Evolutionary conservation across 495 filamentous ascomycete species (phyloP).

Genomic region (Opeltia flavorubescens): DNA sequence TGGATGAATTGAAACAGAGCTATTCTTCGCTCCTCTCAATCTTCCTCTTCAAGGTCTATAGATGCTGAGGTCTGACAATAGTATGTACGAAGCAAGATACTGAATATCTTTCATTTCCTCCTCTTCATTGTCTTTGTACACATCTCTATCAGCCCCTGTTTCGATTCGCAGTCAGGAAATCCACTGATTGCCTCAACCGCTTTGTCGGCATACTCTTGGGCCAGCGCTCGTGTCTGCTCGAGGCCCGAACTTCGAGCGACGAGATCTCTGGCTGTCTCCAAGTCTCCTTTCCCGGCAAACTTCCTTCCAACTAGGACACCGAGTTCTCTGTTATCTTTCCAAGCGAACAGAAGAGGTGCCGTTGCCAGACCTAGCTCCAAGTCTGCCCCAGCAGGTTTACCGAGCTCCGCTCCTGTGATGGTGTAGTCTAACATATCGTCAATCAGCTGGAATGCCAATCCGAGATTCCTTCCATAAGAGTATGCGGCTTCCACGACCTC

Average conservation of each 20-base stretch:
- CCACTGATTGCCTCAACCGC: slow-evolving; percentile 66
- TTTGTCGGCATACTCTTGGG: slow-evolving; percentile 78
- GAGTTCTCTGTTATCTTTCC: slow-evolving; percentile 77
- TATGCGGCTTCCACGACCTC: slow-evolving; percentile 86
- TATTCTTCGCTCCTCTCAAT: background rate
- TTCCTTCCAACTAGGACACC: slow-evolving; percentile 84
- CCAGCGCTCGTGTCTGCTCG: slow-evolving; percentile 75
- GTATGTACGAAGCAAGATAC: background rate
- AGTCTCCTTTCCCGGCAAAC: slow-evolving; percentile 72
- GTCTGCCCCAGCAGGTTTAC: slow-evolving; percentile 91
- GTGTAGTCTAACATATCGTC: slow-evolving; percentile 98
- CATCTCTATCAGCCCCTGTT: slow-evolving; percentile 82
- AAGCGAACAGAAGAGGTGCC: slow-evolving; percentile 90
- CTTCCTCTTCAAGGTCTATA: background rate
- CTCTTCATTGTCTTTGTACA: slow-evolving; percentile 81
- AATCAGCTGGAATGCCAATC: slow-evolving; percentile 93
- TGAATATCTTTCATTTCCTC: slow-evolving; percentile 45
- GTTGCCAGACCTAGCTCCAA: slow-evolving; percentile 88
- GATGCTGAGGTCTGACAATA: background rate
- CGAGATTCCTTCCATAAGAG: slow-evolving; percentile 78
- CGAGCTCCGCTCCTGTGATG: slow-evolving; percentile 64
- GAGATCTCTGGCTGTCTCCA: slow-evolving; percentile 66
- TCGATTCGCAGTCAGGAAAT: slow-evolving; percentile 88
- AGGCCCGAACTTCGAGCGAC: slow-evolving; percentile 75
- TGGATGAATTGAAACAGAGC: slow-evolving; percentile 1